These are phyloP conservation scores for Voacanga thouarsii DNA, from an alignment of 257 asterid genomes.

Conservation along the genomic window DNA sequence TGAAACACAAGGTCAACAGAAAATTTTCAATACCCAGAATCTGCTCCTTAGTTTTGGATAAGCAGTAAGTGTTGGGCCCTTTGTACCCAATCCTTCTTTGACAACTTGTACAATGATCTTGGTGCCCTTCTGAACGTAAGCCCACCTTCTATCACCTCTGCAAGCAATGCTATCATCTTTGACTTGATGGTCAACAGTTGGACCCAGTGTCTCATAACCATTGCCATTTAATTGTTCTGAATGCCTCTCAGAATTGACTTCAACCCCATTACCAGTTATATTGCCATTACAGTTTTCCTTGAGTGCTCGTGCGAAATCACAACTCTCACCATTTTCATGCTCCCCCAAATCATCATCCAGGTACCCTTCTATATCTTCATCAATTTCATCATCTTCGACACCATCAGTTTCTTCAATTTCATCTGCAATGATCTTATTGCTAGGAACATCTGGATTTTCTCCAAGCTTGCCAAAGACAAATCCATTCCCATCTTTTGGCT, in stretches of 20 bases:
- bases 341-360: slow-evolving; percentile 48
- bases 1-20: slow-evolving; percentile 24
- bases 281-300: slow-evolving; percentile 61
- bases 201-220: slow-evolving; percentile 28
- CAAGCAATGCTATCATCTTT: slow-evolving; percentile 21
- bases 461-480: slow-evolving; percentile 31
- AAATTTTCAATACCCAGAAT: slow-evolving; percentile 76
- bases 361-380: slow-evolving; percentile 65
- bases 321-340: slow-evolving; percentile 40
- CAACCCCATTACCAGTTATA: slow-evolving; percentile 39
- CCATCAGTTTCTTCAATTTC: slow-evolving; percentile 56
- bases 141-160: slow-evolving; percentile 54
- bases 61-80: slow-evolving; percentile 91
- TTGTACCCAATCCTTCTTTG: slow-evolving; percentile 94
- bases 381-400: slow-evolving; percentile 38
- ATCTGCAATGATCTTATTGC: slow-evolving; percentile 34
- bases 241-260: slow-evolving; percentile 33
- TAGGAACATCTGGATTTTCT: slow-evolving; percentile 39
- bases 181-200: slow-evolving; percentile 24
- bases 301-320: slow-evolving; percentile 41
- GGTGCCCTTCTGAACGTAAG: slow-evolving; percentile 66
- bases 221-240: slow-evolving; percentile 37
- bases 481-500: slow-evolving; percentile 45
- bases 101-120: slow-evolving; percentile 91
- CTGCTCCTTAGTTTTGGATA: slow-evolving; percentile 91